Evolutionary conservation across 2,329 filamentous ascomycete genomes (phyloP).

Genomic region (Calonectria crousiana): DNA sequence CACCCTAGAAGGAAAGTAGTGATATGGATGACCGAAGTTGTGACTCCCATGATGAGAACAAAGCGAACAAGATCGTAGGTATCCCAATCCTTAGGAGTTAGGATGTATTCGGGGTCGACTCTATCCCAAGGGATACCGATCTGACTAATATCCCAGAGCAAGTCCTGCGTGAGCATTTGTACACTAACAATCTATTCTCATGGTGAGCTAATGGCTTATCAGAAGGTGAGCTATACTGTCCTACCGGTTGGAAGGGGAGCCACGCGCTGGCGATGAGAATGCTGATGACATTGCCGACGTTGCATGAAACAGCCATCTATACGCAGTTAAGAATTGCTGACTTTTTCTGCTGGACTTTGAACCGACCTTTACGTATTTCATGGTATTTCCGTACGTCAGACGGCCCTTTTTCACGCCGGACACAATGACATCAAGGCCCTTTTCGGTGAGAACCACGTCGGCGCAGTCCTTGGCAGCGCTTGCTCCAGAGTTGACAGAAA

Average conservation of each 20-base stretch:
- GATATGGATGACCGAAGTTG: conserved; percentile 28
- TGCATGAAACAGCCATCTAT: conserved; percentile 48
- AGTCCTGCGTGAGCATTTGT: conserved; percentile 45
- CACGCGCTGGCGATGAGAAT: conserved; percentile 44
- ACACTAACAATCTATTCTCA: conserved; percentile 40
- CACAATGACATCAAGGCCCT: conserved; percentile 45
- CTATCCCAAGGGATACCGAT: conserved; percentile 47
- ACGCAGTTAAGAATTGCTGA: neutral
- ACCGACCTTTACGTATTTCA: conserved; percentile 12
- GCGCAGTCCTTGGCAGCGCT: conserved; percentile 46
- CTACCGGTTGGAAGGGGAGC: conserved; percentile 38
- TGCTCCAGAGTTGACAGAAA: conserved; percentile 47
- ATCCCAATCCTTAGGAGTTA: conserved; percentile 42
- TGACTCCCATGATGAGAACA: conserved; percentile 42
- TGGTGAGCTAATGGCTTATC: conserved; percentile 10
- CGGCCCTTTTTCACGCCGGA: conserved; percentile 39
- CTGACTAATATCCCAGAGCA: conserved; percentile 47
- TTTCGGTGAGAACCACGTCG: conserved; percentile 46
- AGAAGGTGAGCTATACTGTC: neutral
- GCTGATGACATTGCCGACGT: conserved; percentile 48
- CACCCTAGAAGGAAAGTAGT: conserved; percentile 1
- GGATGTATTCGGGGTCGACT: conserved; percentile 43
- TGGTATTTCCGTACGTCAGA: neutral
- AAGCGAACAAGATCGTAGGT: conserved; percentile 46
- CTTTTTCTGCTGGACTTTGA: neutral